Base-by-base conservation (phyloP, 352 stramenopile genomes). In the Globisporangium yorkense region DNA sequence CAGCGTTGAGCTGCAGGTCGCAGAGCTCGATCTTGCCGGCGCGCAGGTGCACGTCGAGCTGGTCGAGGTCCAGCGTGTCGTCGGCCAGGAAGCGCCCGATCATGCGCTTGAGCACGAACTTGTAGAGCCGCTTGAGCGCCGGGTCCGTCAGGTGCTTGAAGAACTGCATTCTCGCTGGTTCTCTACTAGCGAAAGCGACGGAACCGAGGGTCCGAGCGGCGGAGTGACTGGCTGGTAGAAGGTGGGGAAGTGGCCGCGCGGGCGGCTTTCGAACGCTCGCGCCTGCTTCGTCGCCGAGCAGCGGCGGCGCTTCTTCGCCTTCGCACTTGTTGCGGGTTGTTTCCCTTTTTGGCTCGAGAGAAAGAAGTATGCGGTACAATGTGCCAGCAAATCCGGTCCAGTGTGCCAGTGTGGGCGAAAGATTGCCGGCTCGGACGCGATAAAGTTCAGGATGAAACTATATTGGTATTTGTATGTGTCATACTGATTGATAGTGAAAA, bases 41-140 rank as follows among this genome's bases (percentile, higher is more conserved):
- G 29, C 86, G 77, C 56, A 96, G 53, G 61, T 93, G 86, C 40
- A 96, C 86, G 54, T 96, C 81, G 39, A 96, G 62, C 56, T 96
- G 86, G 62, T 93, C 83, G 54, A 96, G 55, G 71, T 96, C 84
- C 44, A 96, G 72, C 58, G 92, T 86, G 54, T 92, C 79, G 27
- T 79, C 70, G 2, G 82, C 75, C 40, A 96, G 69, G 64, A 94
- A 96, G n/a, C 84, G 80, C 13, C 86, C 86, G 53, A 96, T 88
- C 64, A 94, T 80, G 57, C 86, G 84, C 80, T 96, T 94, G 33
- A 96, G 74, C 59, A 96, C 84, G 56, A 96, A 96, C 68, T 96
- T 96, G 79, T 96, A 96, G 40, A 96, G 72, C 48, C 86, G 86
- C 77, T 96, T 96, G 54, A 96, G 79, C 63, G 86, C 86, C 21